These are phyloP conservation scores for Neoboletus subvelutipes DNA, from an alignment of 768 basidiomycete species.

Conservation along the genomic window DNA sequence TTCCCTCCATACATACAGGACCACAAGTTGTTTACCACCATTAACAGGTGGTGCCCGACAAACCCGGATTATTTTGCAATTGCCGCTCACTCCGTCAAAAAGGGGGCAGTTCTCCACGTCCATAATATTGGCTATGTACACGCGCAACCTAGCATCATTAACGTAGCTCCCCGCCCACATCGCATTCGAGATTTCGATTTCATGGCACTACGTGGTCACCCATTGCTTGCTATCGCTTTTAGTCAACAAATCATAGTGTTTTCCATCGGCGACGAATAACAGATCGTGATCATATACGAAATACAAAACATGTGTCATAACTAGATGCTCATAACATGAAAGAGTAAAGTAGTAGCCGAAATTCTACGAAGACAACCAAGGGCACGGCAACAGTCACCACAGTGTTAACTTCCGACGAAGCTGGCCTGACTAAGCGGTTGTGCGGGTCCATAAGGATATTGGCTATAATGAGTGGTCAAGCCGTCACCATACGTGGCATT, in stretches of 20 bases:
- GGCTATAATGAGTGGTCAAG: slow-evolving; percentile 35
- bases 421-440: slow-evolving; percentile 24
- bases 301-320: slow-evolving; percentile 24
- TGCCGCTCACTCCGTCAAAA: slow-evolving; percentile 54
- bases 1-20: background rate
- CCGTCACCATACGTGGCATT: slow-evolving; percentile 32
- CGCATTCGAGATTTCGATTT: slow-evolving; percentile 77
- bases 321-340: slow-evolving; percentile 13
- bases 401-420: slow-evolving; percentile 23
- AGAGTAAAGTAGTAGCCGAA: background rate
- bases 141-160: slow-evolving; percentile 60
- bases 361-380: slow-evolving; percentile 4
- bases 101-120: slow-evolving; percentile 68
- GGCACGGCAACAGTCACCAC: background rate
- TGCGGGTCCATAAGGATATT: slow-evolving; percentile 32
- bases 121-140: slow-evolving; percentile 66
- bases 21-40: background rate
- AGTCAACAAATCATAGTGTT: slow-evolving; percentile 60
- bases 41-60: slow-evolving; percentile 70
- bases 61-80: slow-evolving; percentile 78
- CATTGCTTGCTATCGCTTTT: slow-evolving; percentile 66
- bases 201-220: slow-evolving; percentile 56
- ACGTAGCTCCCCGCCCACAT: slow-evolving; percentile 60
- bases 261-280: slow-evolving; percentile 60
- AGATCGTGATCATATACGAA: slow-evolving; percentile 6